Base-by-base conservation (phyloP, 2,329 filamentous ascomycete genomes). In the Phaeophleospora eucalypticola region DNA sequence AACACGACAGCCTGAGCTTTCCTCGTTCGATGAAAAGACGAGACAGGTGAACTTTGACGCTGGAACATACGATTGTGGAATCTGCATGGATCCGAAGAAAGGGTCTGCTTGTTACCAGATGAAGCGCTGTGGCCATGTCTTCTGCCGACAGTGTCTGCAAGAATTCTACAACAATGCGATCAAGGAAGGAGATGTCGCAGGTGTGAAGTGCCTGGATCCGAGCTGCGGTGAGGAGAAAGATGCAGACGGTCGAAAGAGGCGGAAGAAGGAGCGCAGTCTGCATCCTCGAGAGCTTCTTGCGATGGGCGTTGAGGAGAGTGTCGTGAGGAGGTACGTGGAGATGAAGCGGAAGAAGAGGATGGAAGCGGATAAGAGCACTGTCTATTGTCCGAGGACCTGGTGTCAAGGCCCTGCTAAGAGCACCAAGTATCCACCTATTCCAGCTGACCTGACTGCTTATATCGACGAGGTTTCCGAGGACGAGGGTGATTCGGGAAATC, bases 1-100 rank as follows among this genome's bases (percentile, higher is more conserved):
- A 4, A 66, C 71, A 3, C 55, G 79, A 45, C 86, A 88, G 67
- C 79, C 87, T 15, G 78, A 82, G 4, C 74, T 96, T 12, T 67
- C 95, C 36, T 86, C 89, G 55, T 89, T 87, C 59, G 86, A 95
- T 61, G 82, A 81, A 48, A 83, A 83, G 51, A 82, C 86, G 4
- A 86, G 85, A 61, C 80, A 81, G 45, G 80, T 81, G 17, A 81
- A 82, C 0, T 97, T 96, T 63, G 84, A 93, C 50, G 82, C 81
- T 56, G 86, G 84, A 58, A 95, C 88, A 0, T 96, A 93, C 62
- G 82, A 90, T 43, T 97, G 91, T 56, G 87, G 86, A 1, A 79
- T 97, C 39, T 96, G 90, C 63, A 69, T 96, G 38, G 91, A 97
- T 66, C 89, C 89, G 0, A 95, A 95, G 68, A 96, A 94, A 65